phyloP scores from a whole-genome alignment of 371 early-diverging fungal species.

The Actinomortierella wolfii region DNA sequence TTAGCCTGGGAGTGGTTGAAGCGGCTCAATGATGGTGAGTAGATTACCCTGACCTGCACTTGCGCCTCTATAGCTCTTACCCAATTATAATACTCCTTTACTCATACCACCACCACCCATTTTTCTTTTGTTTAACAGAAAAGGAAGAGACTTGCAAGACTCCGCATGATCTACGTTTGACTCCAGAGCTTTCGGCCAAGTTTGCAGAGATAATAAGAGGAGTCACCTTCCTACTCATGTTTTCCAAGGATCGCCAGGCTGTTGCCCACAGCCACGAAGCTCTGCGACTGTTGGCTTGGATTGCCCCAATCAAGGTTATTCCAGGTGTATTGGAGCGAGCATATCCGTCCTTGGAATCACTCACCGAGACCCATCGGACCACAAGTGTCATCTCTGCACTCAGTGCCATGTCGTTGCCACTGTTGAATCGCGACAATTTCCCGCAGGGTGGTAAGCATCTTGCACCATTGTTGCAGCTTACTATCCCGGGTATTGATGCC shows the following conservation, averaged over 20 bases:
- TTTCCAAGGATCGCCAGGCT: slow-evolving; percentile 79
- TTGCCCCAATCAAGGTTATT: slow-evolving; percentile 79
- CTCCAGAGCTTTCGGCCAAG: slow-evolving; percentile 51
- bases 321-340: slow-evolving; percentile 82
- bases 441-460: slow-evolving; percentile 88
- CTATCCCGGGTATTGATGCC: slow-evolving; percentile 89
- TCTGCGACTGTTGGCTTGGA: slow-evolving; percentile 74
- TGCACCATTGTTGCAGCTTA: slow-evolving; percentile 71
- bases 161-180: slow-evolving; percentile 63
- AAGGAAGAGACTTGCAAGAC: slow-evolving; percentile 60
- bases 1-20: slow-evolving; percentile 68
- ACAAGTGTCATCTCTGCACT: slow-evolving; percentile 78
- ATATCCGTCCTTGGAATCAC: slow-evolving; percentile 85
- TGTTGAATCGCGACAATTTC: slow-evolving; percentile 74
- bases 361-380: slow-evolving; percentile 91
- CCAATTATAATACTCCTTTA: neutral
- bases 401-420: slow-evolving; percentile 65
- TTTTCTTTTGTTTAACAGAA: slow-evolving; percentile 29
- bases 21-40: slow-evolving; percentile 60
- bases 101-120: no score
- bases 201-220: slow-evolving; percentile 67
- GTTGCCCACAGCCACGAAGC: slow-evolving; percentile 72
- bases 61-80: slow-evolving; percentile 2
- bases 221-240: slow-evolving; percentile 71
- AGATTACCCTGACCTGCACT: neutral